Conservation (phyloP, 2,329 filamentous ascomycete genomes). For the Fusarium goolgardi region DNA sequence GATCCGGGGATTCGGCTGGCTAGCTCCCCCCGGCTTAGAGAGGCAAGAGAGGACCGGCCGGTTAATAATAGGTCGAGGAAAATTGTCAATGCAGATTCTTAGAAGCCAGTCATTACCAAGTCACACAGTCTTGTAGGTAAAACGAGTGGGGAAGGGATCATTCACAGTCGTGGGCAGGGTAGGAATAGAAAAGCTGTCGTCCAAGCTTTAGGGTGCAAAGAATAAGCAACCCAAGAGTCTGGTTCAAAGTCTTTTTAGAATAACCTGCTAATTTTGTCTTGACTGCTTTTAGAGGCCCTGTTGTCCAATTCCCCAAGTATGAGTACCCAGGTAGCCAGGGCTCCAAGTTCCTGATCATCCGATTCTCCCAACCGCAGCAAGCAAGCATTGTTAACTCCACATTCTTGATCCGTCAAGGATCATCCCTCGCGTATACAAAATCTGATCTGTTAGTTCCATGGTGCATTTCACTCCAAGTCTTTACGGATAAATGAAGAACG, state of each 20-base stretch:
- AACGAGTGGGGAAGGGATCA: background rate
- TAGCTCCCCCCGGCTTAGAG: background rate
- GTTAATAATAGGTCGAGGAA: background rate
- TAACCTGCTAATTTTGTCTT: background rate
- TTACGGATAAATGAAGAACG: background rate
- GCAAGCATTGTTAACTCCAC: background rate
- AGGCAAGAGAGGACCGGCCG: background rate
- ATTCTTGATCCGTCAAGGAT: background rate
- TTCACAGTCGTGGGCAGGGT: too few relatives aligned
- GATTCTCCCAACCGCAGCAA: background rate
- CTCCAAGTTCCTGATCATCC: background rate
- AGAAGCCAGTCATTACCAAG: background rate
- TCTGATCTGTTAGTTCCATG: background rate
- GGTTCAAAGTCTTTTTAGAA: too few relatives aligned
- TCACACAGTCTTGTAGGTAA: background rate
- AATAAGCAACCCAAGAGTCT: background rate
- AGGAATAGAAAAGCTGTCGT: background rate
- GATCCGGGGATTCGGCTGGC: conserved; percentile 7
- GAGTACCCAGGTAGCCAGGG: background rate
- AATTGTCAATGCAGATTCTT: background rate
- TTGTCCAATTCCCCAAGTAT: background rate
- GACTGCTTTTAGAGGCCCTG: background rate
- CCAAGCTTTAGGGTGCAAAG: background rate
- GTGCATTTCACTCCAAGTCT: background rate
- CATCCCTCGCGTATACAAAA: background rate